Evolutionary conservation across 495 filamentous ascomycete genomes (phyloP).

Genomic region (Podospora appendiculata): DNA sequence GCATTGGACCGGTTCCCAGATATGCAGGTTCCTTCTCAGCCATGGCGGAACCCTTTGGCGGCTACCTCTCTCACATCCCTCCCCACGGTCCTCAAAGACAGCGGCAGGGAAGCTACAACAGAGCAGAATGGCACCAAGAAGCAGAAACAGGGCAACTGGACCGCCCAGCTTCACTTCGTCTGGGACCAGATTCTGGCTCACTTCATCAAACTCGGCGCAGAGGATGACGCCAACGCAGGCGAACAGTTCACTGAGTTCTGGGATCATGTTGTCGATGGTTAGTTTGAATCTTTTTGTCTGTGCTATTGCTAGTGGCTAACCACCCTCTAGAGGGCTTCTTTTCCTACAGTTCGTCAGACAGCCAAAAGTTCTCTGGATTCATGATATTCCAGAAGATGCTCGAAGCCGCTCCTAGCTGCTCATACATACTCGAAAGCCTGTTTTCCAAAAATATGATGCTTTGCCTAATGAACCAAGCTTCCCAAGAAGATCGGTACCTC

Average conservation of each 20-base stretch:
- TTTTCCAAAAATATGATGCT: slow-evolving; percentile 80
- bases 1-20: slow-evolving; percentile 55
- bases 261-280: slow-evolving; percentile 81
- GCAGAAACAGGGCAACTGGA: slow-evolving; percentile 56
- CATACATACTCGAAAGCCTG: slow-evolving; percentile 32
- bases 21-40: slow-evolving; percentile 52
- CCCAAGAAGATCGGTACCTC: slow-evolving; percentile 75
- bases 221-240: slow-evolving; percentile 13
- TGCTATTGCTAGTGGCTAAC: slow-evolving; percentile 15
- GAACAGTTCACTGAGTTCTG: slow-evolving; percentile 71
- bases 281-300: slow-evolving; percentile 24
- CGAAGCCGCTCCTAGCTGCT: slow-evolving; percentile 30
- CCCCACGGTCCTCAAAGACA: slow-evolving; percentile 72
- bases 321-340: slow-evolving; percentile 63
- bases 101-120: slow-evolving; percentile 40
- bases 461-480: slow-evolving; percentile 78
- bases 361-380: slow-evolving; percentile 87
- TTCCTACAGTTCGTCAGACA: slow-evolving; percentile 67
- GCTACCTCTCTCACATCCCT: slow-evolving; percentile 53
- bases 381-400: slow-evolving; percentile 72
- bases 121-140: slow-evolving; percentile 36
- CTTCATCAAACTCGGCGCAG: slow-evolving; percentile 30
- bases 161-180: slow-evolving; percentile 74
- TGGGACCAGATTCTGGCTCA: slow-evolving; percentile 69
- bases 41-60: slow-evolving; percentile 74